phyloP scores from a whole-genome alignment of 2,329 filamentous ascomycete species.

The Neonectria neomacrospora region DNA sequence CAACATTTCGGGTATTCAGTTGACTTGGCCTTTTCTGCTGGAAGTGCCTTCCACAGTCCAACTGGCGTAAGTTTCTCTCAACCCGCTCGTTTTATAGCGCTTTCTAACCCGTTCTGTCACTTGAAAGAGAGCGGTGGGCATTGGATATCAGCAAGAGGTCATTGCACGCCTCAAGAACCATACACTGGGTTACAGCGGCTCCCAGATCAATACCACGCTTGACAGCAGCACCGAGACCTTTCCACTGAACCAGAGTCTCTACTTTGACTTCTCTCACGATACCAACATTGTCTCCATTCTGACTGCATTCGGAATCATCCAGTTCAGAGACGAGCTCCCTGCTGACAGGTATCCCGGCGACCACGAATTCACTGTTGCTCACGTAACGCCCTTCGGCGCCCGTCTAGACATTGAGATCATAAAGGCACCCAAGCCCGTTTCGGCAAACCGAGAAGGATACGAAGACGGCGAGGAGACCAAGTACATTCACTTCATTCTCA shows the following conservation, averaged over 20 bases:
- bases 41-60: constrained; percentile 71
- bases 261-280: constrained; percentile 84
- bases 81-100: no score
- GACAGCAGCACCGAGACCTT: constrained; percentile 76
- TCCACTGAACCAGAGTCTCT: constrained; percentile 77
- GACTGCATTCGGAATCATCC: constrained; percentile 76
- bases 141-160: constrained; percentile 79
- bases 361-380: constrained; percentile 72
- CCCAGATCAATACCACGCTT: constrained; percentile 75
- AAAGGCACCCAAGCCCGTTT: constrained; percentile 71
- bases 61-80: constrained; percentile 60
- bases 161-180: constrained; percentile 77
- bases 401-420: constrained; percentile 81
- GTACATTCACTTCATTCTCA: constrained; percentile 80
- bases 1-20: constrained; percentile 76
- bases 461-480: constrained; percentile 64
- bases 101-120: constrained; percentile 8
- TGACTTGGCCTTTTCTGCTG: constrained; percentile 73
- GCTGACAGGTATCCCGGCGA: constrained; percentile 63
- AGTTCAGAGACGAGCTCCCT: constrained; percentile 72
- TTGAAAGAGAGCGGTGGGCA: constrained; percentile 71
- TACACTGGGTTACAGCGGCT: constrained; percentile 66
- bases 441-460: constrained; percentile 65
- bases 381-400: constrained; percentile 77
- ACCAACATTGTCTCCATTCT: constrained; percentile 77